phyloP scores from a whole-genome alignment of 768 basidiomycete species.

The Daedaleopsis nitida region DNA sequence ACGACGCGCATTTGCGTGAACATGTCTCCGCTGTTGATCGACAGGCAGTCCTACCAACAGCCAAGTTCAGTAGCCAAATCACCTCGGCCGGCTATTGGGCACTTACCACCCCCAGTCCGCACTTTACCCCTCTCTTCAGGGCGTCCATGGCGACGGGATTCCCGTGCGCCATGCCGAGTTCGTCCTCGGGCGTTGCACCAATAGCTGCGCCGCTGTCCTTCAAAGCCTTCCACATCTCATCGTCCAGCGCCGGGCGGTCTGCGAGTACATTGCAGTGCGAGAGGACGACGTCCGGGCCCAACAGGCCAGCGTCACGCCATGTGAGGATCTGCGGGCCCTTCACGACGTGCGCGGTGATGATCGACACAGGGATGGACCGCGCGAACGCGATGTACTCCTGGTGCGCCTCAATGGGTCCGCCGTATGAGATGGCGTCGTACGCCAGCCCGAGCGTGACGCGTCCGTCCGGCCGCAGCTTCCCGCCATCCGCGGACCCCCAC shows the following conservation, averaged over 20 bases:
- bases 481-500: constrained; percentile 24
- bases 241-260: constrained; percentile 26
- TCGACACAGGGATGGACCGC: constrained; percentile 21
- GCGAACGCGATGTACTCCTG: constrained; percentile 24
- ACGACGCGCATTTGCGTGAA: constrained; percentile 34
- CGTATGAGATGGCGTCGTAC: constrained; percentile 27
- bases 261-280: constrained; percentile 32
- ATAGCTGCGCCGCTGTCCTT: constrained; percentile 29
- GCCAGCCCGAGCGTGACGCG: constrained; percentile 33
- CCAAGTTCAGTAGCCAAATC: background rate
- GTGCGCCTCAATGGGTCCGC: constrained; percentile 16
- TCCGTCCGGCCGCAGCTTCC: constrained; percentile 27
- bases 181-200: constrained; percentile 32
- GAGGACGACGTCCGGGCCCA: constrained; percentile 32
- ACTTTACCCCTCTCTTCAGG: constrained; percentile 31
- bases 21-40: constrained; percentile 33
- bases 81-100: background rate
- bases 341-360: constrained; percentile 32
- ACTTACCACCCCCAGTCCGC: constrained; percentile 31
- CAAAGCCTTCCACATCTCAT: constrained; percentile 31
- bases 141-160: constrained; percentile 31
- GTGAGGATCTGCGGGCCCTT: constrained; percentile 24
- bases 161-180: constrained; percentile 37
- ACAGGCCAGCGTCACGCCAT: constrained; percentile 29
- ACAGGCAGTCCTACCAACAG: constrained; percentile 22